phyloP scores from a whole-genome alignment of 1,284 basidiomycete genomes.

The Moniliella sp. region DNA sequence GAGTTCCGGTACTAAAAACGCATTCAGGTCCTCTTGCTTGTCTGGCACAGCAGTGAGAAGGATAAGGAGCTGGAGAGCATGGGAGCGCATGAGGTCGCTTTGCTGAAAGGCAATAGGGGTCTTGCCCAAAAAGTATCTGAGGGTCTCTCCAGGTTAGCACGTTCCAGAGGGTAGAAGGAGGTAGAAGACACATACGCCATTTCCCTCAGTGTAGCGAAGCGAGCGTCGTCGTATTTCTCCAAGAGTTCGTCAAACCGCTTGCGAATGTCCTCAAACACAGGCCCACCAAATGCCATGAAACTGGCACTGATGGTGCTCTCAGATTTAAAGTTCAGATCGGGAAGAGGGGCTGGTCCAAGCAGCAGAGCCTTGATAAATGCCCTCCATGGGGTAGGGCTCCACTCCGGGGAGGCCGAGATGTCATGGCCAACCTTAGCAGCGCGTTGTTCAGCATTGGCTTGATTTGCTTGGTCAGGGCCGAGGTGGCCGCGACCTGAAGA shows the following conservation, averaged over 20 bases:
- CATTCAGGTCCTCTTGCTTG: conserved; percentile 50
- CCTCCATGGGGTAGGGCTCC: background rate
- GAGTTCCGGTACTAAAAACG: conserved; percentile 50
- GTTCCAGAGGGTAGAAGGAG: too few species aligned
- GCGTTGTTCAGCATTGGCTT: background rate
- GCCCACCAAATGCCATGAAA: too few species aligned
- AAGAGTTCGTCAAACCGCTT: conserved; percentile 15
- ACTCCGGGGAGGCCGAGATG: background rate
- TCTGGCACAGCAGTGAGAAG: conserved; percentile 62
- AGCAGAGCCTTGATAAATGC: background rate
- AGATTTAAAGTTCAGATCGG: too few species aligned
- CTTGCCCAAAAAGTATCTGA: too few species aligned
- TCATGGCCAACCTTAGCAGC: background rate
- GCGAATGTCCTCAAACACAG: conserved; percentile 14
- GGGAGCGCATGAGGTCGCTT: conserved; percentile 37
- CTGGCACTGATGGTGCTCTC: too few species aligned
- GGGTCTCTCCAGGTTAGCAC: too few species aligned
- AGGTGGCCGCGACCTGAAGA: background rate
- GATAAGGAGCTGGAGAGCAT: conserved; percentile 56
- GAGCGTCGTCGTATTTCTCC: conserved; percentile 46
- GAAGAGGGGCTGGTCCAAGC: background rate
- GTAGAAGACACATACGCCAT: too few species aligned
- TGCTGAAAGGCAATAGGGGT: too few species aligned
- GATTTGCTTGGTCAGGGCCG: background rate
- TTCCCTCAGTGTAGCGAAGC: conserved; percentile 79